Percentiles rank a stretch among this genome's conserved stretches.
These are phyloP conservation scores for Boletus mariae DNA, from an alignment of 1,284 basidiomycete genomes.

Conservation along the genomic window DNA sequence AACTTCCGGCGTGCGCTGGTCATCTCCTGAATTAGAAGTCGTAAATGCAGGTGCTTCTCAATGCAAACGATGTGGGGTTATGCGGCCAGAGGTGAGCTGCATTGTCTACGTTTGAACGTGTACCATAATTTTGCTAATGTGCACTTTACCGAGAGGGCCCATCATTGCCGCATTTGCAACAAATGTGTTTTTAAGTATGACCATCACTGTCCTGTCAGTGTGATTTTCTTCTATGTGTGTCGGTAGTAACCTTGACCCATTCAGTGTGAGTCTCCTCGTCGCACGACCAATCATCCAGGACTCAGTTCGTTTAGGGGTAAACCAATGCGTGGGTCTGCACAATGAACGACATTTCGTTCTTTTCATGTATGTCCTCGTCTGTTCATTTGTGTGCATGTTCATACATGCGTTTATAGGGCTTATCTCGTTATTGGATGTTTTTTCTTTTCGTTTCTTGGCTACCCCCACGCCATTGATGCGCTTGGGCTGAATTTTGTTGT, in stretches of 20 bases:
- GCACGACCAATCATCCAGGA: neutral
- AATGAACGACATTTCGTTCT: constrained; percentile 96
- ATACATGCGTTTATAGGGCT: constrained; percentile 43
- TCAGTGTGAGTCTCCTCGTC: constrained; percentile 24
- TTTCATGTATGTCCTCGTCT: constrained; percentile 64
- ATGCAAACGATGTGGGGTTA: constrained; percentile 66
- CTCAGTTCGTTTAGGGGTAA: constrained; percentile 70
- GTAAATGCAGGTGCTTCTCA: constrained; percentile 52
- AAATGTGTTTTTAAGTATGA: constrained; percentile 92
- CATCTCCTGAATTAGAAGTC: constrained; percentile 43
- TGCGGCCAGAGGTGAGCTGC: constrained; percentile 77
- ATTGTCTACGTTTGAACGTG: neutral
- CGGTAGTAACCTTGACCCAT: constrained; percentile 4
- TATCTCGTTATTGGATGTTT: constrained; percentile 68
- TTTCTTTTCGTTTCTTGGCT: constrained; percentile 59
- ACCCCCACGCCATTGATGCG: constrained; percentile 50
- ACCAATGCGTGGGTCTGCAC: constrained; percentile 92
- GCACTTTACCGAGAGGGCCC: constrained; percentile 65
- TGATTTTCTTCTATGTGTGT: neutral
- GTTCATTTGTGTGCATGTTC: neutral
- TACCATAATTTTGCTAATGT: constrained; percentile 11
- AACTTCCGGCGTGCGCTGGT: constrained; percentile 17
- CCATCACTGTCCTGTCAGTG: constrained; percentile 86
- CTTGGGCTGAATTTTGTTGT: constrained; percentile 52
- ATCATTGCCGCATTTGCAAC: constrained; percentile 94